These are phyloP conservation scores for Vitis amurensis DNA, from an alignment of 164 flowering plant genomes.

Conservation along the genomic window DNA sequence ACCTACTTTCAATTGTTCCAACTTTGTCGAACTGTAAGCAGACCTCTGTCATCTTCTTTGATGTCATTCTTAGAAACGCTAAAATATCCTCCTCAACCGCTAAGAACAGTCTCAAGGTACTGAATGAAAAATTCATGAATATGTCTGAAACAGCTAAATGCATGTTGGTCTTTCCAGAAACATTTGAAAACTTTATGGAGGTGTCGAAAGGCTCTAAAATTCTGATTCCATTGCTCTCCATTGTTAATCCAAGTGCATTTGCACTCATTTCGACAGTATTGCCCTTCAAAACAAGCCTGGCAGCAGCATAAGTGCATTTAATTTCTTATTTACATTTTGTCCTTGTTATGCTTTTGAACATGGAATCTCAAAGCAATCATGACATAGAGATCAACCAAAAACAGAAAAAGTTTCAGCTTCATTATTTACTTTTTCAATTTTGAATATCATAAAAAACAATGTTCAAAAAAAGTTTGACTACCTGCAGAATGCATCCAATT, in stretches of 20 bases:
- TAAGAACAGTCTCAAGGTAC: constrained; percentile 83
- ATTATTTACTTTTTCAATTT: background rate
- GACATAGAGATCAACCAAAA: background rate
- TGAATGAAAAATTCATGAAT: constrained; percentile 93
- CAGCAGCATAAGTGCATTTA: constrained; percentile 25
- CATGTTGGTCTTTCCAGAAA: constrained; percentile 81
- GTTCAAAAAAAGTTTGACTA: constrained; percentile 12
- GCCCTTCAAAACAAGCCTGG: constrained; percentile 79
- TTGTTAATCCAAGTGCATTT: constrained; percentile 77
- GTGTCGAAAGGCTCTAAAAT: constrained; percentile 95
- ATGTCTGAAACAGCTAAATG: constrained; percentile 77
- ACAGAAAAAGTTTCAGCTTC: background rate
- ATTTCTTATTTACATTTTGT: background rate
- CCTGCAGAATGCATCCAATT: constrained; percentile 90
- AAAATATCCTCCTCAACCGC: constrained; percentile 93
- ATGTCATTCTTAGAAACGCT: constrained; percentile 77
- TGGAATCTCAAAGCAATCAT: background rate
- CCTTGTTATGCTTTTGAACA: background rate
- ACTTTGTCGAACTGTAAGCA: constrained; percentile 91
- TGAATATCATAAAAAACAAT: background rate
- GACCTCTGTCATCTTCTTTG: constrained; percentile 68
- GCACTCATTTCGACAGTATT: constrained; percentile 72
- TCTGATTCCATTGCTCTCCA: constrained; percentile 94
- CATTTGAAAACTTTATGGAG: constrained; percentile 60
- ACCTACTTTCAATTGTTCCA: constrained; percentile 72